phyloP scores from a whole-genome alignment of 1,284 basidiomycete species.

The Apiotrichum gamsii region DNA sequence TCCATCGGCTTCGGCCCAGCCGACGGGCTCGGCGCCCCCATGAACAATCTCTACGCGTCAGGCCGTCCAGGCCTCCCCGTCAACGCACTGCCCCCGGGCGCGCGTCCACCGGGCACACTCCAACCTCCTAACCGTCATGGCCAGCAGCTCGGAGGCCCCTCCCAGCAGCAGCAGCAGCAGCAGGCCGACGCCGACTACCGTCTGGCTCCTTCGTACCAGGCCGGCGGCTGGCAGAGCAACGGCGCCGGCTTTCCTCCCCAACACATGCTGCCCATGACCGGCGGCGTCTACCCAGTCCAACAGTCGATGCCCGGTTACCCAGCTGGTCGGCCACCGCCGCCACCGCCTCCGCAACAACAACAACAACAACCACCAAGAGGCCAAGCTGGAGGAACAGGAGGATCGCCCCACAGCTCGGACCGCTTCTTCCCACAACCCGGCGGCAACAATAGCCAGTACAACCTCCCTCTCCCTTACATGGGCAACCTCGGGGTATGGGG shows the following conservation, averaged over 20 bases:
- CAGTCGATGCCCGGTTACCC: too few species aligned
- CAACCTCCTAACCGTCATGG: neutral
- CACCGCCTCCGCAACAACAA: neutral
- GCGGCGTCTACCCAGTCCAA: neutral
- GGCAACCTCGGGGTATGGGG: neutral
- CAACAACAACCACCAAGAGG: too few species aligned
- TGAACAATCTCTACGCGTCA: neutral
- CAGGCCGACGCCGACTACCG: neutral
- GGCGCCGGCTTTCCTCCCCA: conserved; percentile 1
- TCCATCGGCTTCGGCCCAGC: neutral
- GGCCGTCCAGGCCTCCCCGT: too few species aligned
- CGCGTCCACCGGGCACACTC: neutral
- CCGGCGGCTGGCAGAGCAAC: neutral
- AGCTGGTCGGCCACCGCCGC: neutral
- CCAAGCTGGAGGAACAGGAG: too few species aligned
- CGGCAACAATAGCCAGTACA: neutral
- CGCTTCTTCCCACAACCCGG: neutral
- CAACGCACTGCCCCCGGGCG: too few species aligned
- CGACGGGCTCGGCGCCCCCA: neutral
- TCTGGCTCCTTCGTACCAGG: conserved; percentile 1
- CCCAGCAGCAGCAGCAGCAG: neutral
- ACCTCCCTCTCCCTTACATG: neutral
- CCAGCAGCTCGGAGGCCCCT: neutral
- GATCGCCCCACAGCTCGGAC: too few species aligned
- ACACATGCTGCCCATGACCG: neutral